Base-by-base conservation (phyloP, 495 filamentous ascomycete species). In the Penicillium lagena region DNA sequence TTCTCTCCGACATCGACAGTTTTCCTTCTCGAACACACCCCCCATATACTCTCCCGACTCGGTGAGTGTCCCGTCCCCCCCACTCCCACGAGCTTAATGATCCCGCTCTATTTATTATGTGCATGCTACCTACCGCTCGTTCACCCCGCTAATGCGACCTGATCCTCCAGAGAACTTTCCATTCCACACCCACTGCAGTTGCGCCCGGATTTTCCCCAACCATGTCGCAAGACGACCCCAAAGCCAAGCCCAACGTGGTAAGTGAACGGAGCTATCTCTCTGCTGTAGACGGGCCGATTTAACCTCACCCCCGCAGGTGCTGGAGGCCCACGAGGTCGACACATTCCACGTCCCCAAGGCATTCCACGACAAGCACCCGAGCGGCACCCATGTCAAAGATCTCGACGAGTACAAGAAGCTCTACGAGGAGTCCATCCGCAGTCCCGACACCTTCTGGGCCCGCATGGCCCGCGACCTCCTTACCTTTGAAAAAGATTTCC, bases 371-470 rank as follows among this genome's bases (percentile, higher is more conserved):
- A 87, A 87, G 59, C 84, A 87, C 60, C 82, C 85, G 15, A 63
- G 66, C 29, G 79, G 83, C 46, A 81, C 85, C 30, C 82, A 88
- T 61, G 50, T 88, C 35, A 75, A 80, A 50, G 68, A 70, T 49
- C 51, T 96, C 32, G 87, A 94, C 50, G 84, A 96, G 61, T 98
- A 97, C 76, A 81, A 94, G 65, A 72, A 79, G 69, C 71, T 96
- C 50, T 96, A 97, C 75, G 91, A 96, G 55, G 87, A 98, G 66
- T 98, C 93, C 9, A 96, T 98, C 60, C 82, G 85, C 55, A 75
- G 89, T 50, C 91, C 93, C 42, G 70, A 93, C 45, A 85, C 85
- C 62, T 98, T 97, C 81, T 98, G 91, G 89, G 87, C 73, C 34
- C 76, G 76, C 46, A 73, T 80, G 66, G 94, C 91, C 22, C 84